These are phyloP conservation scores for Ballota nigra DNA, from an alignment of 257 asterid genomes.

Conservation along the genomic window DNA sequence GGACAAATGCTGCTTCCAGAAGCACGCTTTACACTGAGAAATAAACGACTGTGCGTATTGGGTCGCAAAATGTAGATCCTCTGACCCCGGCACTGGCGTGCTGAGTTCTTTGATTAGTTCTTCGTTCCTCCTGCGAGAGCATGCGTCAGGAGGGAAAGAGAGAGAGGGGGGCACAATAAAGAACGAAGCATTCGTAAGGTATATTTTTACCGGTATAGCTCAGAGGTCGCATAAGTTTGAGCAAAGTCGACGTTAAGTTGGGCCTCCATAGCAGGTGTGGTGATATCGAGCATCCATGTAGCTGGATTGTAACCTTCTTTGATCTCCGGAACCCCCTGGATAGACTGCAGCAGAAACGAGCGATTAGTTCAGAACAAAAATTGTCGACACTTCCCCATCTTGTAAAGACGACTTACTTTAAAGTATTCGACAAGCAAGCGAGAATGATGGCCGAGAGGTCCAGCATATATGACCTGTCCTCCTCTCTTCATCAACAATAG, in stretches of 20 bases:
- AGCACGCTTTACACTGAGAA: conserved; percentile 73
- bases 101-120: conserved; percentile 65
- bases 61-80: conserved; percentile 53
- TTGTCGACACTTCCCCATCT: background rate
- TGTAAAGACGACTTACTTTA: conserved; percentile 45
- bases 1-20: conserved; percentile 73
- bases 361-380: conserved; percentile 12
- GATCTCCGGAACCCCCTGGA: conserved; percentile 71
- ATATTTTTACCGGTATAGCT: conserved; percentile 59
- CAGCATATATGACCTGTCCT: conserved; percentile 71
- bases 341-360: conserved; percentile 39
- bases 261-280: conserved; percentile 61
- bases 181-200: background rate
- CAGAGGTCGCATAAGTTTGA: conserved; percentile 62
- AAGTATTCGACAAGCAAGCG: conserved; percentile 57
- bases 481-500: conserved; percentile 87
- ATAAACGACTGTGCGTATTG: conserved; percentile 57
- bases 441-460: conserved; percentile 84
- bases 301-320: conserved; percentile 83
- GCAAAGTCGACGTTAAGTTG: conserved; percentile 76
- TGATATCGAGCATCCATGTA: conserved; percentile 88
- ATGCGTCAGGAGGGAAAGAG: background rate
- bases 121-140: conserved; percentile 60
- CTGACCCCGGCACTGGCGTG: conserved; percentile 60
- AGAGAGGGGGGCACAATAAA: background rate